Percentiles rank a stretch among this genome's conserved stretches.
These are phyloP conservation scores for Lentinula edodes DNA, from an alignment of 768 basidiomycete species.

Conservation along the genomic window DNA sequence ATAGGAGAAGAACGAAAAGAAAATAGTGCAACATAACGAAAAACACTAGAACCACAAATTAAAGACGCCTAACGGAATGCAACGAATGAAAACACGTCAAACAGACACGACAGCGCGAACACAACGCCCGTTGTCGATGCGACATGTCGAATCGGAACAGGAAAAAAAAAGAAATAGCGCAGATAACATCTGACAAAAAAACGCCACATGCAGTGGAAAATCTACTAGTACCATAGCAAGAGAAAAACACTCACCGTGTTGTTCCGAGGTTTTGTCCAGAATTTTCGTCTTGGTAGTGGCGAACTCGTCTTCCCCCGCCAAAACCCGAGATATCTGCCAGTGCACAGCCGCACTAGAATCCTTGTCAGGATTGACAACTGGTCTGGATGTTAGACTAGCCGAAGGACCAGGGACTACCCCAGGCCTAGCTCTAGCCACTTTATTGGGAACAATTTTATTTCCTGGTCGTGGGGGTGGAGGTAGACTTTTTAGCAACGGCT, in stretches of 20 bases:
- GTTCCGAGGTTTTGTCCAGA: background rate
- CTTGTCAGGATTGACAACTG: background rate
- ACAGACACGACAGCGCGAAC: background rate
- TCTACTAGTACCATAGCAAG: background rate
- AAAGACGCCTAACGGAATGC: background rate
- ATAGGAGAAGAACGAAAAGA: background rate
- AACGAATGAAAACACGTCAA: background rate
- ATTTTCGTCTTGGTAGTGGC: background rate
- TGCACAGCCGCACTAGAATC: background rate
- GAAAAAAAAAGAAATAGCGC: background rate
- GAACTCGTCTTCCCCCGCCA: background rate
- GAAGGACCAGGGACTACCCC: background rate
- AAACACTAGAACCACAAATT: background rate
- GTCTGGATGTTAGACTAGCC: background rate
- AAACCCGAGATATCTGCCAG: background rate
- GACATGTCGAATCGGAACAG: background rate
- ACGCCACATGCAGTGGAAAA: background rate
- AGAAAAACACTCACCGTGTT: background rate
- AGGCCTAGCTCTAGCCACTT: background rate
- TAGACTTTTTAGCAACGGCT: constrained; percentile 1
- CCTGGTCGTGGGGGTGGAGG: constrained; percentile 19
- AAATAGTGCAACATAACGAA: background rate
- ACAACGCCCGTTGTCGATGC: background rate
- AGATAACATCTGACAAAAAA: background rate
- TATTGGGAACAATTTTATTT: background rate